Conservation (phyloP, 2,329 filamentous ascomycete species). For the Gaeumannomyces sp. region DNA sequence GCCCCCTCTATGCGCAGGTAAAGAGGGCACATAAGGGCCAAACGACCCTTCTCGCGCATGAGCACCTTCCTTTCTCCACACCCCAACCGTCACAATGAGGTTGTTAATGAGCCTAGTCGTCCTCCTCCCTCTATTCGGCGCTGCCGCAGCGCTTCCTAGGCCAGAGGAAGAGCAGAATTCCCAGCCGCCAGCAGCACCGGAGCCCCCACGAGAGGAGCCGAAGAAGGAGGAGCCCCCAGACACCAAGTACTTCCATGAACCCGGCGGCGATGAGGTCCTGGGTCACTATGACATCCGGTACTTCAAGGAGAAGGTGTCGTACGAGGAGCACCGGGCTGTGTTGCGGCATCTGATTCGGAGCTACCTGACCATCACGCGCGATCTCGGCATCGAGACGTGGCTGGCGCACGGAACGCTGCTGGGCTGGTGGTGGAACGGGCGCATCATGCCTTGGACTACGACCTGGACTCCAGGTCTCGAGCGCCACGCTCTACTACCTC, state of each 20-base stretch:
- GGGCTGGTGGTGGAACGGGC: constrained; percentile 83
- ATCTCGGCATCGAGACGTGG: constrained; percentile 71
- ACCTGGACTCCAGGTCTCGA: constrained; percentile 74
- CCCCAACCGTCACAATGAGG: constrained; percentile 3
- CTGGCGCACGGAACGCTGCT: constrained; percentile 78
- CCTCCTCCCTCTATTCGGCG: background rate
- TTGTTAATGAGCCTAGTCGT: constrained; percentile 3
- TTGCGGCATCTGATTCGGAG: constrained; percentile 66
- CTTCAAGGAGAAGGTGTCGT: constrained; percentile 56
- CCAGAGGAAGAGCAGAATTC: constrained; percentile 6
- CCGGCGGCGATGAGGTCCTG: constrained; percentile 51
- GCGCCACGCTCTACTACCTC: constrained; percentile 58
- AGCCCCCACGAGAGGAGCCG: background rate
- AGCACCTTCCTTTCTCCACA: background rate
- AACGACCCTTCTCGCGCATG: background rate
- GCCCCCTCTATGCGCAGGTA: background rate
- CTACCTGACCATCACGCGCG: constrained; percentile 62
- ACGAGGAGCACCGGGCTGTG: constrained; percentile 59
- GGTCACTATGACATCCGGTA: constrained; percentile 71
- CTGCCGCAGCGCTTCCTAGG: constrained; percentile 2
- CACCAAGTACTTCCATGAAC: constrained; percentile 61
- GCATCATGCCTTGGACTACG: constrained; percentile 78
- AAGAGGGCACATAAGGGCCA: background rate
- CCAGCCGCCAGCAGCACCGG: background rate
- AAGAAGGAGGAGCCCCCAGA: constrained; percentile 18